Conservation (phyloP, 2,329 filamentous ascomycete genomes). For the Talaromyces sp. region DNA sequence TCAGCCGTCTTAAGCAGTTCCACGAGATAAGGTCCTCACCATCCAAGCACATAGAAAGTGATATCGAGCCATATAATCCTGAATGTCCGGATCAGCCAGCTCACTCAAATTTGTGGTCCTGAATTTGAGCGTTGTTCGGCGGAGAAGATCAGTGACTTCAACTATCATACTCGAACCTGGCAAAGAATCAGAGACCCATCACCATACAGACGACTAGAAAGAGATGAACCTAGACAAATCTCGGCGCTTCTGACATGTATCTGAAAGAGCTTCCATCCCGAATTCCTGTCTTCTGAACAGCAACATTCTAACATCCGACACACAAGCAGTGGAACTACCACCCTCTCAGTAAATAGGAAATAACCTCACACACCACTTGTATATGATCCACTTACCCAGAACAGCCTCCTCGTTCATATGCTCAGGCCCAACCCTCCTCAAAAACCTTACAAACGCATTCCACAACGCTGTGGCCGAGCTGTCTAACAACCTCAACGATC, state of each 20-base stretch:
- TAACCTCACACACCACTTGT: constrained; percentile 17
- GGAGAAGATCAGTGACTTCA: constrained; percentile 43
- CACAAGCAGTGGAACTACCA: constrained; percentile 53
- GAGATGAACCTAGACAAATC: constrained; percentile 12
- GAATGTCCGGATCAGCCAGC: constrained; percentile 13
- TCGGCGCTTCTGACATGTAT: constrained; percentile 13
- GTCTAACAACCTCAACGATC: constrained; percentile 9
- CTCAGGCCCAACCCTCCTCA: constrained; percentile 16
- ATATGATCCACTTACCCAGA: constrained; percentile 20
- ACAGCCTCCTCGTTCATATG: constrained; percentile 20
- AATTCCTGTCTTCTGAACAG: constrained; percentile 19
- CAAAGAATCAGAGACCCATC: constrained; percentile 52
- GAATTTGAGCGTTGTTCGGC: constrained; percentile 50
- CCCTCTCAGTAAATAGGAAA: background rate
- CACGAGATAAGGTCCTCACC: constrained; percentile 46
- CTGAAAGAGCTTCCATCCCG: background rate
- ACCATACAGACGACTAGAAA: background rate
- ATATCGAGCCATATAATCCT: constrained; percentile 52
- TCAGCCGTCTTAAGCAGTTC: background rate
- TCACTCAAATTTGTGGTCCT: constrained; percentile 1
- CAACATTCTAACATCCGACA: constrained; percentile 65
- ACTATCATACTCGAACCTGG: constrained; percentile 60
- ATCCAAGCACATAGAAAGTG: constrained; percentile 62
- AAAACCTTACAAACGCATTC: constrained; percentile 34
- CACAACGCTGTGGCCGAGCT: constrained; percentile 34